These are phyloP conservation scores for Cornus suecica DNA, from an alignment of 148 eudicot species.

Conservation along the genomic window DNA sequence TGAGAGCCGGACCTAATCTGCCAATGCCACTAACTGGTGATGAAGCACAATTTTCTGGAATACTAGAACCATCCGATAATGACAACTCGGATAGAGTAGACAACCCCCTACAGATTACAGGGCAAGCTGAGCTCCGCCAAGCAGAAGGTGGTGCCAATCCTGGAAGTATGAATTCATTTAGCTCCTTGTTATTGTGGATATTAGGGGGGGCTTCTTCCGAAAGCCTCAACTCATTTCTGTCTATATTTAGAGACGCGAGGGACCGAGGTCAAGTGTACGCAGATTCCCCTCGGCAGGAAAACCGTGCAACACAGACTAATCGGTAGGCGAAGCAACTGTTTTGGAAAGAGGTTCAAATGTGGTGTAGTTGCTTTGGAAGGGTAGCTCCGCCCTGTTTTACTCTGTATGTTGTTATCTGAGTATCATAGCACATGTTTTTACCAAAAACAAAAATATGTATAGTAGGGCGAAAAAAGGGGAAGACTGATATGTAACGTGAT, in stretches of 20 bases:
- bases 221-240: conserved; percentile 81
- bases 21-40: conserved; percentile 33
- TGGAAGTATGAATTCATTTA: conserved; percentile 80
- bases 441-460: no score
- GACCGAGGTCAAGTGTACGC: conserved; percentile 73
- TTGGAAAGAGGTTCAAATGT: no score
- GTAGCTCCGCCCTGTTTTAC: no score
- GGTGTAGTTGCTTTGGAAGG: no score
- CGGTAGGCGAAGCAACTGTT: conserved; percentile 22
- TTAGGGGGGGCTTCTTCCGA: conserved; percentile 94
- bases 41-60: conserved; percentile 32
- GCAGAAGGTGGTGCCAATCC: conserved; percentile 59
- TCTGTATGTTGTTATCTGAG: no score
- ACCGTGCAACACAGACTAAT: conserved; percentile 29
- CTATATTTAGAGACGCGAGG: conserved; percentile 84
- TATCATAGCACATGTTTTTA: no score
- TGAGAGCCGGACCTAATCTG: conserved; percentile 28
- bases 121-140: conserved; percentile 49
- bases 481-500: no score
- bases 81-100: conserved; percentile 29
- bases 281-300: conserved; percentile 50
- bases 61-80: conserved; percentile 35
- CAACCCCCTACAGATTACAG: conserved; percentile 49
- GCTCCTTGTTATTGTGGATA: conserved; percentile 82
- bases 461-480: no score